Percentiles rank a stretch among this genome's conserved stretches.
These are phyloP conservation scores for Stagonosporopsis rhizophila DNA, from an alignment of 2,329 filamentous ascomycete genomes.

Conservation along the genomic window DNA sequence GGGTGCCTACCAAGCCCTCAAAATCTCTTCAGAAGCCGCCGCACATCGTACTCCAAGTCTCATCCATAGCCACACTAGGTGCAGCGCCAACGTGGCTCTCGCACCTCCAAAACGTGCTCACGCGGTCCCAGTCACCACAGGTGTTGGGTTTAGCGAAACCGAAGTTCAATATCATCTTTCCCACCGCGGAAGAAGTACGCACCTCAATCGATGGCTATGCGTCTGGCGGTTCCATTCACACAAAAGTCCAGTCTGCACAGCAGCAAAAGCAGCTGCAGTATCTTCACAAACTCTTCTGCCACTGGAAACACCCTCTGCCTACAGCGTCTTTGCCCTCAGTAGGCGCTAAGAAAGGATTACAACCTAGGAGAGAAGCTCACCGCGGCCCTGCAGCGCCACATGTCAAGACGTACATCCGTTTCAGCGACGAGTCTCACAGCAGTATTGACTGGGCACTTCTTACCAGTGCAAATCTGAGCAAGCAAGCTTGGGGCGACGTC, in stretches of 20 bases:
- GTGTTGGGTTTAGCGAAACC: slow-evolving; percentile 38
- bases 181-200: slow-evolving; percentile 79
- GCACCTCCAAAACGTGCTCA: slow-evolving; percentile 55
- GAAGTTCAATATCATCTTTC: slow-evolving; percentile 77
- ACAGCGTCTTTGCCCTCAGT: neutral
- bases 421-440: slow-evolving; percentile 47
- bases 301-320: slow-evolving; percentile 66
- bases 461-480: slow-evolving; percentile 90
- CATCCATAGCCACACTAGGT: slow-evolving; percentile 82
- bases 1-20: slow-evolving; percentile 50
- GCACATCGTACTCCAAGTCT: slow-evolving; percentile 69
- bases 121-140: slow-evolving; percentile 12
- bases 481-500: slow-evolving; percentile 84
- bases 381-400: slow-evolving; percentile 76
- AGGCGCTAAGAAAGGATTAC: neutral
- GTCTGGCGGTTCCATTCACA: slow-evolving; percentile 82
- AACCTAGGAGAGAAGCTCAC: slow-evolving; percentile 27
- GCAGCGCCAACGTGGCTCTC: slow-evolving; percentile 74
- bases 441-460: slow-evolving; percentile 83
- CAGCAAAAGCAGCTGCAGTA: slow-evolving; percentile 79
- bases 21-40: slow-evolving; percentile 36
- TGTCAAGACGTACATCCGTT: slow-evolving; percentile 87
- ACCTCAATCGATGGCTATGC: slow-evolving; percentile 77
- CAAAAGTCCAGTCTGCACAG: slow-evolving; percentile 72
- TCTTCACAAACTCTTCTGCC: slow-evolving; percentile 72